Percentiles rank a stretch among this genome's conserved stretches.
These are phyloP conservation scores for Pseudoperonospora humuli DNA, from an alignment of 352 stramenopile genomes.

Conservation along the genomic window DNA sequence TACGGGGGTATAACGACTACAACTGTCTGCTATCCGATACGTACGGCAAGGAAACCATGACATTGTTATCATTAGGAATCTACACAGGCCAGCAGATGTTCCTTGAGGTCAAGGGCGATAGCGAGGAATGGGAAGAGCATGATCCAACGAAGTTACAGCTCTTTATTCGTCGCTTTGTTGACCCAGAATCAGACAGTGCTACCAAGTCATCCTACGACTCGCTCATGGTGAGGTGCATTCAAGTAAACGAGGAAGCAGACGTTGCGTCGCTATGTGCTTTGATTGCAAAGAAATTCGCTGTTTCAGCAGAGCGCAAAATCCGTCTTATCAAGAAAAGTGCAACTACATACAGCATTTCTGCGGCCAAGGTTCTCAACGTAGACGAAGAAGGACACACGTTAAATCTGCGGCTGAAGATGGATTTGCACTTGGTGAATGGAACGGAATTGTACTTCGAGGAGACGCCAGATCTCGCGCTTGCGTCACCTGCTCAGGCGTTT, in stretches of 20 bases:
- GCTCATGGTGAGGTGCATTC: constrained; percentile 48
- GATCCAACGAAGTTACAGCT: constrained; percentile 60
- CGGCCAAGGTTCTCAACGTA: constrained; percentile 58
- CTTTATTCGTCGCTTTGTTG: constrained; percentile 57
- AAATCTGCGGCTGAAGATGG: constrained; percentile 42
- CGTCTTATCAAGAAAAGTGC: constrained; percentile 65
- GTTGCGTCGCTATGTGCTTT: constrained; percentile 39
- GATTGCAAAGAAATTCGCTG: constrained; percentile 46
- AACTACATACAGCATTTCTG: constrained; percentile 52
- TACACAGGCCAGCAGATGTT: constrained; percentile 71
- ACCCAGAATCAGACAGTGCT: constrained; percentile 6
- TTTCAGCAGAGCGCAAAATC: constrained; percentile 31
- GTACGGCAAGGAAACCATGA: constrained; percentile 48
- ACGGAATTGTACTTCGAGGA: constrained; percentile 73
- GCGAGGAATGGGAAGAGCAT: constrained; percentile 57
- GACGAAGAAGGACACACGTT: constrained; percentile 35
- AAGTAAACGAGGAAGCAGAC: constrained; percentile 56
- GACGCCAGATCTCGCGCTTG: constrained; percentile 32
- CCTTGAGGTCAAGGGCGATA: constrained; percentile 52
- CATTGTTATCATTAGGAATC: constrained; percentile 46
- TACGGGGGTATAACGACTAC: constrained; percentile 76
- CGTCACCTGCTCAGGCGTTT: constrained; percentile 46
- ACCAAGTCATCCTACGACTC: constrained; percentile 3
- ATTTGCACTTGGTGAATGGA: constrained; percentile 60
- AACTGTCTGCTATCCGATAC: constrained; percentile 57